A percentile compares a stretch with the other conserved stretches of the same genome.
phyloP scores from a whole-genome alignment of 2,329 filamentous ascomycete genomes.

The Alternaria tenuissima region DNA sequence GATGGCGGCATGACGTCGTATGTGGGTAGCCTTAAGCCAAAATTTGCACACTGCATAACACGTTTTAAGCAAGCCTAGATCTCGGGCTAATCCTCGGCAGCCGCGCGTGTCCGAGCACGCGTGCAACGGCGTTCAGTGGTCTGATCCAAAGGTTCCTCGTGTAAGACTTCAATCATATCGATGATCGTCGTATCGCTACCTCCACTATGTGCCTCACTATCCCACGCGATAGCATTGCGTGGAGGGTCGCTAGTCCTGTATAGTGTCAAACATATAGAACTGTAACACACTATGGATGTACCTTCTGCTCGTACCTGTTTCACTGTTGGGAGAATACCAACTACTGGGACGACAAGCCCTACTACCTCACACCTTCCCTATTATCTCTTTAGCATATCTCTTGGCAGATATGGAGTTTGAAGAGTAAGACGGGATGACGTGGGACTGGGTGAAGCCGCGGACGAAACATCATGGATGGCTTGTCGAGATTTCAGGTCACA shows the following conservation, averaged over 20 bases:
- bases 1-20: conserved; percentile 18
- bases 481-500: neutral
- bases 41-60: conserved; percentile 6
- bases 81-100: neutral
- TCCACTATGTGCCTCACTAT: conserved; percentile 2
- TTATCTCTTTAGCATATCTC: neutral
- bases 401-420: neutral
- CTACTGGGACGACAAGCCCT: neutral
- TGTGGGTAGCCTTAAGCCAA: conserved; percentile 11
- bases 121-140: conserved; percentile 5
- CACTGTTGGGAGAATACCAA: neutral
- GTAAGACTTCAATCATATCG: neutral
- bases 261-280: neutral
- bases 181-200: conserved; percentile 3
- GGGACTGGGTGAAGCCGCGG: neutral
- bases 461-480: neutral
- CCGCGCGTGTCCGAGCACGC: conserved; percentile 14
- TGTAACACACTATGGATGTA: neutral
- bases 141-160: conserved; percentile 11
- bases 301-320: neutral
- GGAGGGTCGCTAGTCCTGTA: neutral
- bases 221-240: neutral
- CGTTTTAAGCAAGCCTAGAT: neutral
- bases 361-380: neutral
- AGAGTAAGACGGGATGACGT: neutral